Conservation (phyloP, 1,284 basidiomycete species). For the Trichosporon sp. region DNA sequence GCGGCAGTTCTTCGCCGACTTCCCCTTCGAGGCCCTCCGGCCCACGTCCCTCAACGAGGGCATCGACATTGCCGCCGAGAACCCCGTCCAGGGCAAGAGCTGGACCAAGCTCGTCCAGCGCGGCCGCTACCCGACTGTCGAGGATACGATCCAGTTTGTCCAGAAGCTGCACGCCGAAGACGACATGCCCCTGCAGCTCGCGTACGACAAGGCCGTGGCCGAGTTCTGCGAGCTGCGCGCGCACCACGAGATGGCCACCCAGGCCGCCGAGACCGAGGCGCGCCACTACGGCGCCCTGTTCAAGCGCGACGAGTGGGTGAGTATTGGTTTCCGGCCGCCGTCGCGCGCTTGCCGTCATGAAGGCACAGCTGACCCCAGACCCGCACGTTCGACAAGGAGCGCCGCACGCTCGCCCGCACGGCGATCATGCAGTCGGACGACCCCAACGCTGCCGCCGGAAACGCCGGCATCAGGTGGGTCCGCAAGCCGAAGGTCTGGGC, state of each 20-base stretch:
- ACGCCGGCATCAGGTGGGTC: slow-evolving; percentile 18
- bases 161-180: slow-evolving; percentile 70
- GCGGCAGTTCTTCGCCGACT: slow-evolving; percentile 88
- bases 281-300: slow-evolving; percentile 62
- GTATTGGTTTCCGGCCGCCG: slow-evolving; percentile 12
- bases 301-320: slow-evolving; percentile 41
- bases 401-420: background rate
- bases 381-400: slow-evolving; percentile 34
- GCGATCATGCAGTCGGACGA: background rate
- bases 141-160: slow-evolving; percentile 80
- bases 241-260: slow-evolving; percentile 71
- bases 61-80: slow-evolving; percentile 51
- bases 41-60: slow-evolving; percentile 71
- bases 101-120: slow-evolving; percentile 78
- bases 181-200: slow-evolving; percentile 64
- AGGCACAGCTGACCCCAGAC: slow-evolving; percentile 20
- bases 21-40: slow-evolving; percentile 91
- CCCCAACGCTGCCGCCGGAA: background rate
- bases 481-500: slow-evolving; percentile 33
- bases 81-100: slow-evolving; percentile 58
- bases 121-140: slow-evolving; percentile 74
- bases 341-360: background rate
- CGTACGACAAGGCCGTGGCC: slow-evolving; percentile 72
- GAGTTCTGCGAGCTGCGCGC: slow-evolving; percentile 84
- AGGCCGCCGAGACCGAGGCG: slow-evolving; percentile 76